Percentiles rank a stretch among this genome's conserved stretches.
phyloP scores from a whole-genome alignment of 2,329 filamentous ascomycete species.

The Beauveria varroae region DNA sequence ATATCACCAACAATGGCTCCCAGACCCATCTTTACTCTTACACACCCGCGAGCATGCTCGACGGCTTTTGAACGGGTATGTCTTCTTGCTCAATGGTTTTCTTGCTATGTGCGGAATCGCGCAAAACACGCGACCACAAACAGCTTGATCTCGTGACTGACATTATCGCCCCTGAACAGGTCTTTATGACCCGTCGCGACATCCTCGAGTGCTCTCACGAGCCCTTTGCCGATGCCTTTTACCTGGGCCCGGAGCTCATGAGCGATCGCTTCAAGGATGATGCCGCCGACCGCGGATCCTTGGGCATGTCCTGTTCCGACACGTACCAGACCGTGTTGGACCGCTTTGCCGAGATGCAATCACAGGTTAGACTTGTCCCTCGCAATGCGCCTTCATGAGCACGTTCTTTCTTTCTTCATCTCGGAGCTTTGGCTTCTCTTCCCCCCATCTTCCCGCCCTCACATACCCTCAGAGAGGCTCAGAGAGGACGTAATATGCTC shows the following conservation, averaged over 20 bases:
- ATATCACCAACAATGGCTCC: slow-evolving; percentile 49
- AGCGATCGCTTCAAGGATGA: slow-evolving; percentile 72
- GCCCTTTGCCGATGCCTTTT: slow-evolving; percentile 94
- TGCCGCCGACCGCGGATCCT: slow-evolving; percentile 42
- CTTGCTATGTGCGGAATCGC: neutral
- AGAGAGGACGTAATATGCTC: no score
- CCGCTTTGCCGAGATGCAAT: slow-evolving; percentile 61
- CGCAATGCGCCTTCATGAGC: slow-evolving; percentile 6
- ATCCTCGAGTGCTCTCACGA: slow-evolving; percentile 81
- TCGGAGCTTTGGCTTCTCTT: neutral
- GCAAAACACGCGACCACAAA: neutral
- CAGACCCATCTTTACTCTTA: slow-evolving; percentile 78
- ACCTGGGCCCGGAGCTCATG: slow-evolving; percentile 87
- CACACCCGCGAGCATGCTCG: slow-evolving; percentile 90
- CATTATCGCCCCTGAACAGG: slow-evolving; percentile 40
- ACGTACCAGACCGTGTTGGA: slow-evolving; percentile 76
- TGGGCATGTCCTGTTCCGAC: slow-evolving; percentile 55
- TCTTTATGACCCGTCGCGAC: slow-evolving; percentile 92
- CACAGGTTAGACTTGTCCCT: slow-evolving; percentile 53
- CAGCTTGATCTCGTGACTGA: neutral
- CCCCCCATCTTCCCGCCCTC: neutral
- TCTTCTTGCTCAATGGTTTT: slow-evolving; percentile 14
- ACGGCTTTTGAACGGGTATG: slow-evolving; percentile 92
- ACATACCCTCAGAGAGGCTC: neutral
- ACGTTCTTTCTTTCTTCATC: slow-evolving; percentile 5